A percentile compares a stretch with the other conserved stretches of the same genome.
phyloP scores from a whole-genome alignment of 257 asterid species.

The Solanum piurae region DNA sequence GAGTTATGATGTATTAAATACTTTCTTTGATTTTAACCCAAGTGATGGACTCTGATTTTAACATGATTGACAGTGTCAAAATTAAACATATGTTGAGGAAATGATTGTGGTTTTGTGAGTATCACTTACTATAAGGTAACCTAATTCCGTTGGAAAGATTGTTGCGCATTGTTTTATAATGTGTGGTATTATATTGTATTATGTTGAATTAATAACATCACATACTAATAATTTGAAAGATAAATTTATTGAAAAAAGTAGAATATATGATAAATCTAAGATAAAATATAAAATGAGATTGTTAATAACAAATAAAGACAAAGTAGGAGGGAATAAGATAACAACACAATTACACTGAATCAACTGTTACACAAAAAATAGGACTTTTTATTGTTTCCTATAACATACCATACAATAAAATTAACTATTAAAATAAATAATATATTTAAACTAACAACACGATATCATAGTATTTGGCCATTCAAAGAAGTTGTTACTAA shows the following conservation, averaged over 20 bases:
- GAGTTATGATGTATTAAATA: neutral
- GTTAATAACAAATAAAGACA: neutral
- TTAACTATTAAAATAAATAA: neutral
- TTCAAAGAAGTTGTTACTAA: neutral
- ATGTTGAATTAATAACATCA: neutral
- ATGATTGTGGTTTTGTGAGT: neutral
- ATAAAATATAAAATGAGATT: neutral
- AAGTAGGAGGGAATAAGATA: neutral
- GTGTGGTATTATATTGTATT: neutral
- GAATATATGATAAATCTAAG: neutral
- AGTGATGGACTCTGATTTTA: neutral
- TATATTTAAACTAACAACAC: neutral
- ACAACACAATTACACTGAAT: neutral
- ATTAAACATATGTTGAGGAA: neutral
- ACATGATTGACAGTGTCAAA: neutral
- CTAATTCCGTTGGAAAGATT: neutral
- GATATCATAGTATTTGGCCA: neutral
- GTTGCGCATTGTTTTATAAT: neutral
- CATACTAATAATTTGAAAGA: rapidly evolving
- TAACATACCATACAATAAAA: neutral
- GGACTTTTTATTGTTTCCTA: neutral
- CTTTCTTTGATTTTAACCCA: neutral
- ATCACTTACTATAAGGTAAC: neutral
- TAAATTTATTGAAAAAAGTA: rapidly evolving
- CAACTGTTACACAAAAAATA: neutral